Conservation (phyloP, 2,329 filamentous ascomycete species). For the Phialophora expanda region DNA sequence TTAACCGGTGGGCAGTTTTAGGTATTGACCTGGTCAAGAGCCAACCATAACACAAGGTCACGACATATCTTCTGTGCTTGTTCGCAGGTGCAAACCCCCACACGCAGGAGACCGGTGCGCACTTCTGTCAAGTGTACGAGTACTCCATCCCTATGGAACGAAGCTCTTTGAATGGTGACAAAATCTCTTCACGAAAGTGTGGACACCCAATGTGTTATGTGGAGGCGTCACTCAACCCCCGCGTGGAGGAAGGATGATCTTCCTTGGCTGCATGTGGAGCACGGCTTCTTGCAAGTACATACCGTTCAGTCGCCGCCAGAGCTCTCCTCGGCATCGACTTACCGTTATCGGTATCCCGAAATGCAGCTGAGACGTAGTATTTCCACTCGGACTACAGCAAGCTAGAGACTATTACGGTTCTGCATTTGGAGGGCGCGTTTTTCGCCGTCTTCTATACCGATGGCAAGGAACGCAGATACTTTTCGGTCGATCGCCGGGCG, state of each 20-base stretch:
- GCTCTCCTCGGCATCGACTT: background rate
- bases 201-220: background rate
- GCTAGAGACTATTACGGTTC: slow-evolving; percentile 15
- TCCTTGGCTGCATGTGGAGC: background rate
- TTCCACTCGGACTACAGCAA: background rate
- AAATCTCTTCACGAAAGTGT: background rate
- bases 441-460: slow-evolving; percentile 24
- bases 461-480: background rate
- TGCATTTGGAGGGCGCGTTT: slow-evolving; percentile 6
- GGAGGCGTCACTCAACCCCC: slow-evolving; percentile 7
- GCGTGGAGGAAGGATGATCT: slow-evolving; percentile 14
- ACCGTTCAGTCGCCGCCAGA: background rate
- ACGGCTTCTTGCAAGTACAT: background rate
- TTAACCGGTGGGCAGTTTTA: background rate
- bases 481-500: slow-evolving; percentile 18
- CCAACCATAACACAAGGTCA: background rate
- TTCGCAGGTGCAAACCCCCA: background rate
- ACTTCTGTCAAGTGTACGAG: background rate
- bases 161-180: background rate
- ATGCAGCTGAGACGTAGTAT: background rate
- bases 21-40: background rate
- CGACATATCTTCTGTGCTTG: background rate
- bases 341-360: slow-evolving; percentile 4
- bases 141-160: background rate
- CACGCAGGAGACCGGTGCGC: background rate